Conservation (phyloP, 2,329 filamentous ascomycete species). For the Fusarium sp. region DNA sequence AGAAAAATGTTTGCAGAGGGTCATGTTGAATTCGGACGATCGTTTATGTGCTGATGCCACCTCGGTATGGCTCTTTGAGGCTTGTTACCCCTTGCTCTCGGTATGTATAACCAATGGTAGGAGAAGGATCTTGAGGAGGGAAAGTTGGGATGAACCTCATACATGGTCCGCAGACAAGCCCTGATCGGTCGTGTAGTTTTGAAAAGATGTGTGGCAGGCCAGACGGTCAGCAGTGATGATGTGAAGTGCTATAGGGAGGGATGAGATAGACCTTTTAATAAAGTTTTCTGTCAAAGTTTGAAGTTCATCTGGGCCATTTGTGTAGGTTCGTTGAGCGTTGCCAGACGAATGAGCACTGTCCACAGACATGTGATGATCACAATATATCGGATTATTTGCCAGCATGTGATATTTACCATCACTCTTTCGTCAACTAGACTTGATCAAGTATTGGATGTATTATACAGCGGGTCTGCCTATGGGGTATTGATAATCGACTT, state of each 20-base stretch:
- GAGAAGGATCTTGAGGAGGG: neutral
- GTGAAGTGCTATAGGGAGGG: neutral
- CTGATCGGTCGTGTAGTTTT: neutral
- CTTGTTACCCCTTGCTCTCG: neutral
- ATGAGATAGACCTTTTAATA: neutral
- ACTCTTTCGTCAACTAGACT: neutral
- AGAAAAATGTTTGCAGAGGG: neutral
- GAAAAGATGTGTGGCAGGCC: neutral
- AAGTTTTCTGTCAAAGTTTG: neutral
- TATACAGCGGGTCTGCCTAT: neutral
- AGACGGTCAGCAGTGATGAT: neutral
- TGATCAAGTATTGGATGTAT: neutral
- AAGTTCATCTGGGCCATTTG: neutral
- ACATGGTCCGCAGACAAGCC: neutral
- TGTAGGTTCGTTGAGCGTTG: neutral
- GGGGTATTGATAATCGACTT: neutral
- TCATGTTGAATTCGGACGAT: neutral
- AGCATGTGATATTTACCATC: neutral
- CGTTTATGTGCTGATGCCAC: neutral
- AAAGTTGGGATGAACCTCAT: neutral
- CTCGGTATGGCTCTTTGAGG: neutral
- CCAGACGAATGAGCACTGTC: neutral
- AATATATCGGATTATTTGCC: neutral
- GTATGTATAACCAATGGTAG: neutral
- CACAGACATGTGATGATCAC: neutral